Conservation (phyloP, 73 alveolate genomes). For the Tetrahymena thermophila region DNA sequence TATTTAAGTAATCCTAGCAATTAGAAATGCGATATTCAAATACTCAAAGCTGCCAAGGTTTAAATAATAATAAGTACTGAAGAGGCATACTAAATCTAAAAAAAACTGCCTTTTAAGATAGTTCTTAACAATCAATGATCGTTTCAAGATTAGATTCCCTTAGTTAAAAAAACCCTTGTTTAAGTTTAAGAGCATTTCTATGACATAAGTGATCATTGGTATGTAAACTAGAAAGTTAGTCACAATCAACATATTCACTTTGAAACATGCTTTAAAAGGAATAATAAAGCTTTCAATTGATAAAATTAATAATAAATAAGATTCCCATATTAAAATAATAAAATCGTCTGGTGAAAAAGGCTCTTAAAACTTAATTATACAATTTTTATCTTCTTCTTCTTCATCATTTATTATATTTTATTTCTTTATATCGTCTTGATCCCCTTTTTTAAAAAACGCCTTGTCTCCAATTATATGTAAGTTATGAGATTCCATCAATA, state of each 20-base stretch:
- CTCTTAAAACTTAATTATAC: background rate
- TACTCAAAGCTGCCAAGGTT: background rate
- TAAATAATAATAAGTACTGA: background rate
- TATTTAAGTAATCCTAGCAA: background rate
- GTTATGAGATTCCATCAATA: background rate
- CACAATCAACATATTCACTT: background rate
- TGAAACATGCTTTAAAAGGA: background rate
- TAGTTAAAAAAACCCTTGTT: conserved; percentile 52
- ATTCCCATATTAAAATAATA: background rate
- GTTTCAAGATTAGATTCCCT: conserved; percentile 49
- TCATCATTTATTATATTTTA: background rate
- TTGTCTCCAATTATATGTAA: background rate
- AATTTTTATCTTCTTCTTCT: background rate
- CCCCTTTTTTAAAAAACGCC: background rate
- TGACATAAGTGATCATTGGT: background rate
- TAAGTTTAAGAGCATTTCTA: conserved; percentile 17
- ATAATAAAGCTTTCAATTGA: background rate
- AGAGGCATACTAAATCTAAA: conserved; percentile 55
- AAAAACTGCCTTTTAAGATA: conserved; percentile 45
- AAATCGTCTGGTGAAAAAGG: background rate
- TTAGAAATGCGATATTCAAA: background rate
- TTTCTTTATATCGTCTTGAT: background rate
- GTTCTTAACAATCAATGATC: conserved; percentile 22
- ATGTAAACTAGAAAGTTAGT: background rate
- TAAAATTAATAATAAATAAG: background rate